Evolutionary conservation across 202 grass and related monocot species (phyloP), one percentile per base, ranked within the genome.

Genomic region (Setaria italica): DNA sequence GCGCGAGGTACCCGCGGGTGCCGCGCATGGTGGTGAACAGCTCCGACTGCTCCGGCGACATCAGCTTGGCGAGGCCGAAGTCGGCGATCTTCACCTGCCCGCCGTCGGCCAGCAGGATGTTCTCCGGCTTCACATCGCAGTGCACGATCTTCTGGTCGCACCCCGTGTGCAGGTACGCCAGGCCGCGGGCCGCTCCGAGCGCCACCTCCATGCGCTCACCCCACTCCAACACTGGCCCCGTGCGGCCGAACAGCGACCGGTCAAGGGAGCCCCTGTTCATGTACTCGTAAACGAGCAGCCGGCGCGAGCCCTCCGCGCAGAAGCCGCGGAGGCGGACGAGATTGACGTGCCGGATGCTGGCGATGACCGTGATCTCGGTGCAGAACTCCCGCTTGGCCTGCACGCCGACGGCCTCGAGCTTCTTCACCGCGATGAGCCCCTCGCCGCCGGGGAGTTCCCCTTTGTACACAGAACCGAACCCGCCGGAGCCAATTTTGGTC

Each of bases 121-220:
- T 99, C 87, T 99, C 93, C 15, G 96, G 93, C 87, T 95, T 99
- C 21, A 99, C 87, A 75, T 99, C 96, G 56, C 96, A 98, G 82
- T 98, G 96, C 68, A 98, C 84, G 68, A 98, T 94, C 89, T 89
- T 98, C 50, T 90, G 93, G 51, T 95, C 86, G 83, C 95, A 98
- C 7, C 91, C 93, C 13, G 81, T 70, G 80, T 98, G 95, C 35
- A 98, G 78, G 69, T 98, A 98, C 4, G 93, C 88, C 0, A 98
- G 82, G 3, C 95, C 95, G 1, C 93, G 85, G 2, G 91, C 93
- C 2, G 93, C 84, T 32, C 89, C 86, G 9, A 91, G 21, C 29
- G 95, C 95, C 68, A 95, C 90, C 70, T 95, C 91, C 50, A 98
- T 65, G 20, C 95, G 93, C 82, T 98, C 95, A 13, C 91, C 89